Evolutionary conservation across 148 eudicot genomes (phyloP), one percentile per base, ranked within the genome.

Genomic region (Rhododendron vialii): DNA sequence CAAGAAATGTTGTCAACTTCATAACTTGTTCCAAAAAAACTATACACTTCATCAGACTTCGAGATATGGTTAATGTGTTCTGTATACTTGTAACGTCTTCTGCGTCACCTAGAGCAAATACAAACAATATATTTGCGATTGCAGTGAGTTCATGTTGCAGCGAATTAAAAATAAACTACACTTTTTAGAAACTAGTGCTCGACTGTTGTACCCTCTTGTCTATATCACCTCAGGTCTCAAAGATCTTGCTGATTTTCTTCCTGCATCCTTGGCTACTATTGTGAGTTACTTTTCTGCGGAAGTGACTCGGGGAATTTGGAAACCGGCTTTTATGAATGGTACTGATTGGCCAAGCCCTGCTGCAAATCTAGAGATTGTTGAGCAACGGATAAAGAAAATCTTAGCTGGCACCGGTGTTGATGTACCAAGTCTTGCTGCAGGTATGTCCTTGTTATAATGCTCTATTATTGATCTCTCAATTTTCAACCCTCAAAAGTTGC

Each of bases 281-380:
- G 89, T 93, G 30, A 94, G 98, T 93, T 96, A 96, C 90, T 91
- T 94, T 87, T 90, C 98, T 26, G 98, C 98, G 61, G 98, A 96
- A 90, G 98, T 95, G 84, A 95, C 98, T 57, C 88, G 98, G 43
- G 98, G 98, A 79, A 88, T 96, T 38, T 96, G 98, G 98, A 96
- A 93, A 91, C 98, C 95, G 17, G 61, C 61, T 55, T 55, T 55
- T 18, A 55, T 55, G 61, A 55, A 55, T 55, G 61, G 61, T 55
- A 94, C 98, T 87, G 98, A 96, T 91, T 96, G 98, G 98, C 98
- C 98, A 43, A 96, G 98, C 90, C 98, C 98, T 82, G 98, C 96
- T 65, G 94, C 98, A 84, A 96, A 94, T 89, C 91, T 96, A 87
- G 88, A 95, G 73, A 83, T 82, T 76, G 93, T 95, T 81, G 98